Evolutionary conservation across 176 grass and related monocot species (phyloP), one percentile per base, ranked within the genome.

Genomic region (Avena eriantha): DNA sequence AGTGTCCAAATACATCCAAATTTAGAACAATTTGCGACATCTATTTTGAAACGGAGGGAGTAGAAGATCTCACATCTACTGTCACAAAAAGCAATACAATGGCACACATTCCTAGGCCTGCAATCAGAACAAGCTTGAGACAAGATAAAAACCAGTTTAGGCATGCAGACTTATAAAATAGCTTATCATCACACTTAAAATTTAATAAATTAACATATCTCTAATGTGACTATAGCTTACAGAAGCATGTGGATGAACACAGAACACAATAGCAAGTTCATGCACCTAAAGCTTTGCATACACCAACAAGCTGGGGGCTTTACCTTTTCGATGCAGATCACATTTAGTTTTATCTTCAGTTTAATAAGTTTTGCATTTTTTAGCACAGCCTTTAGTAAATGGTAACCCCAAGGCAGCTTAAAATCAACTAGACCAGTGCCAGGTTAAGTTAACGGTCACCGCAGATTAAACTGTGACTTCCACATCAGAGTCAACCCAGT

Each of bases 331-430:
- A 47, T 47, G 8, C 46, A 47, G 46, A 47, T 49, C 10, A 79
- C 33, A 59, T 43, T n/a, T 60, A 79, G 41, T 60, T 35, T 24
- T 78, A 78, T 78, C 53, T n/a, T 46, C 17, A 49, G 59, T 81
- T 47, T 31, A 80, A 65, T 49, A 80, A 80, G 41, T 16, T 80
- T 65, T 65, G 58, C 59, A 64, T 29, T 61, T 80, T 64, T 80
- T 47, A 80, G 3, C 21, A 41, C 31, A 79, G 59, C 55, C 13
- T 45, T 43, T 59, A 78, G 76, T 54, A 36, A 21, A 33, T 41
- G 39, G 39, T 26, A 74, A 50, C 33, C 11, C 33, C 41, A 11
- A 78, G 33, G 18, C 19, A 43, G 55, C 57, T 63, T 80, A 46
- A 46, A 22, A 14, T 60, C 36, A 80, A 63, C 57, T 47, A 64